phyloP scores from a whole-genome alignment of 345 rosid species.

The Eucalyptus erythrocorys region DNA sequence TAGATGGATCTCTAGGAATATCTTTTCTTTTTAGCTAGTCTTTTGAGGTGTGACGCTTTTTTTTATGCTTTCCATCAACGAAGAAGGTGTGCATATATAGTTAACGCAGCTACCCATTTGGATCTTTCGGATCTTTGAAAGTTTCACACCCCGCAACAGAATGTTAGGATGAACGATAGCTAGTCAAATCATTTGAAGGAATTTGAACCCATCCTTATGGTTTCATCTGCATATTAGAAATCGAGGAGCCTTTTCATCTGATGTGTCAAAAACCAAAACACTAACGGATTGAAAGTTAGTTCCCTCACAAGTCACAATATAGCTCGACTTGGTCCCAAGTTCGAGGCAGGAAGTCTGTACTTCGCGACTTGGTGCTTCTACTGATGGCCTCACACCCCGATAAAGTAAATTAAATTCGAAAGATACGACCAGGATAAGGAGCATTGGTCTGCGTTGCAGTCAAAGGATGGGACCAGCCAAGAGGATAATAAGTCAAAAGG shows the following conservation, averaged over 20 bases:
- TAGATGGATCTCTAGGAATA: not conserved
- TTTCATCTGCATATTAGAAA: not conserved
- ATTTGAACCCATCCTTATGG: accelerated
- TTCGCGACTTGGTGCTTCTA: not conserved
- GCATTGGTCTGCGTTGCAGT: not conserved
- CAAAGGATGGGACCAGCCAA: not conserved
- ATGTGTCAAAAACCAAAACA: not conserved
- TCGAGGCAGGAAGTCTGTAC: not conserved
- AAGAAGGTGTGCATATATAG: not conserved
- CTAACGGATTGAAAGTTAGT: not conserved
- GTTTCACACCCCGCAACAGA: not conserved
- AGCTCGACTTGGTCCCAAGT: not conserved
- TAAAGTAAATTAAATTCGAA: not conserved
- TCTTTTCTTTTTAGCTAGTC: not conserved
- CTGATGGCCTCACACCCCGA: not conserved
- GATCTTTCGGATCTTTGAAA: not conserved
- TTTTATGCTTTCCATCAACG: not conserved
- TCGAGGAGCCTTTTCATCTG: not conserved
- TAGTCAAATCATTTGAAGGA: not conserved
- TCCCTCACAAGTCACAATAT: not conserved
- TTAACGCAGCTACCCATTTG: not conserved
- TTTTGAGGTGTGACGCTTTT: not conserved
- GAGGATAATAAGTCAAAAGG: not conserved
- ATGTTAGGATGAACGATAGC: not conserved
- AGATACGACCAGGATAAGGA: not conserved